Evolutionary conservation across 805 yeast genomes (phyloP).

Genomic region (Candida berthetii): DNA sequence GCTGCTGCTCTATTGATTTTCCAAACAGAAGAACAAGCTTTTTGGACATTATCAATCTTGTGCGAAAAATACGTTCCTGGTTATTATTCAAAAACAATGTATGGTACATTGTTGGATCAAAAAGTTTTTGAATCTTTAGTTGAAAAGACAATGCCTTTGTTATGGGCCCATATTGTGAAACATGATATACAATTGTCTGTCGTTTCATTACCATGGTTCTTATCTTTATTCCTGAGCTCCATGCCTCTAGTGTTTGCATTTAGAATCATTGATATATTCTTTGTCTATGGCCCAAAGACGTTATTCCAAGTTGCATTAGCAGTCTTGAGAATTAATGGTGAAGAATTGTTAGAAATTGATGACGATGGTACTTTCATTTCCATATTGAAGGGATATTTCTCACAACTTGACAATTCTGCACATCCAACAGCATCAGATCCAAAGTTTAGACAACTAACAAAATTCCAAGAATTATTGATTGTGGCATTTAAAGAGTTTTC

Average conservation of each 20-base stretch:
- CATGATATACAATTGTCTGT: slow-evolving; percentile 89
- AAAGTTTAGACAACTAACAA: slow-evolving; percentile 61
- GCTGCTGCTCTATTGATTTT: slow-evolving; percentile 72
- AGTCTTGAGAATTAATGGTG: slow-evolving; percentile 83
- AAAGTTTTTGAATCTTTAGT: slow-evolving; percentile 88
- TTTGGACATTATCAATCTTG: slow-evolving; percentile 78
- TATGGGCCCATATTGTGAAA: slow-evolving; percentile 75
- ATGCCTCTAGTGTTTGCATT: slow-evolving; percentile 95
- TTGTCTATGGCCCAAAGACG: slow-evolving; percentile 83
- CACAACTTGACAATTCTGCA: slow-evolving; percentile 69
- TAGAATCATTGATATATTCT: slow-evolving; percentile 83
- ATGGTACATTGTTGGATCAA: slow-evolving; percentile 92
- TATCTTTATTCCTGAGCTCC: slow-evolving; percentile 81
- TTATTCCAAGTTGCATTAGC: slow-evolving; percentile 93
- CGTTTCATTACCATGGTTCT: slow-evolving; percentile 93
- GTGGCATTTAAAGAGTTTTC: slow-evolving; percentile 91
- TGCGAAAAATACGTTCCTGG: slow-evolving; percentile 91
- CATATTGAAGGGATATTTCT: slow-evolving; percentile 76
- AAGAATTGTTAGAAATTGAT: slow-evolving; percentile 64
- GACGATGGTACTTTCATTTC: slow-evolving; percentile 94
- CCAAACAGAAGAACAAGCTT: slow-evolving; percentile 96
- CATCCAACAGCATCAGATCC: slow-evolving; percentile 66
- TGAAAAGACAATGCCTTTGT: slow-evolving; percentile 79
- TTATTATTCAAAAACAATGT: slow-evolving; percentile 94
- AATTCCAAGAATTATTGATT: slow-evolving; percentile 84